Evolutionary conservation across 2,329 filamentous ascomycete genomes (phyloP).

Genomic region (Xylogone sp.): DNA sequence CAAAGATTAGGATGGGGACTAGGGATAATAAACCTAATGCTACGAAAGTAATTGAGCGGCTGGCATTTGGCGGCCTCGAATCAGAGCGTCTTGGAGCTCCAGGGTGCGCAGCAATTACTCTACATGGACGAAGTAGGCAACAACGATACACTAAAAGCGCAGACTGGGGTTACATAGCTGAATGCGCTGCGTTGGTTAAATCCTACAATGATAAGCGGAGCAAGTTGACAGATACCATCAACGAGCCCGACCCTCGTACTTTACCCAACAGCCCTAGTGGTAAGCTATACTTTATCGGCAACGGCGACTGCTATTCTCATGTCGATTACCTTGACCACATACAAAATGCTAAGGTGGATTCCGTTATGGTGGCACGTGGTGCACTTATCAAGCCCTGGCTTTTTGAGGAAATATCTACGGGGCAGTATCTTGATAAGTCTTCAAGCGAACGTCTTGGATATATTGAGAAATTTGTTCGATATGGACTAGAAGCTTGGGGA

Average conservation of each 20-base stretch:
- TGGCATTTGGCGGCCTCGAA: conserved; percentile 76
- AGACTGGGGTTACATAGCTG: conserved; percentile 94
- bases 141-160: conserved; percentile 89
- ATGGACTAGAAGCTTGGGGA: conserved; percentile 92
- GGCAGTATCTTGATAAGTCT: conserved; percentile 94
- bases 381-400: conserved; percentile 98
- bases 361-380: conserved; percentile 95
- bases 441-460: conserved; percentile 80
- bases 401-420: conserved; percentile 90
- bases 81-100: conserved; percentile 68
- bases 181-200: conserved; percentile 82
- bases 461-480: conserved; percentile 84
- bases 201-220: conserved; percentile 68
- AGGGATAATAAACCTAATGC: conserved; percentile 76
- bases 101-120: conserved; percentile 90
- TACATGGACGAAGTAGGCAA: conserved; percentile 90
- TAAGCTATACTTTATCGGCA: conserved; percentile 87
- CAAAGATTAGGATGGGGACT: conserved; percentile 92
- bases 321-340: conserved; percentile 80
- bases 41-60: conserved; percentile 73
- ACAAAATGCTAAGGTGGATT: conserved; percentile 74
- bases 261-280: conserved; percentile 62
- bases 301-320: conserved; percentile 95
- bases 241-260: conserved; percentile 71
- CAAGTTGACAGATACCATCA: conserved; percentile 67